These are phyloP conservation scores for Boletus edulis DNA, from an alignment of 768 basidiomycete species.

Conservation along the genomic window DNA sequence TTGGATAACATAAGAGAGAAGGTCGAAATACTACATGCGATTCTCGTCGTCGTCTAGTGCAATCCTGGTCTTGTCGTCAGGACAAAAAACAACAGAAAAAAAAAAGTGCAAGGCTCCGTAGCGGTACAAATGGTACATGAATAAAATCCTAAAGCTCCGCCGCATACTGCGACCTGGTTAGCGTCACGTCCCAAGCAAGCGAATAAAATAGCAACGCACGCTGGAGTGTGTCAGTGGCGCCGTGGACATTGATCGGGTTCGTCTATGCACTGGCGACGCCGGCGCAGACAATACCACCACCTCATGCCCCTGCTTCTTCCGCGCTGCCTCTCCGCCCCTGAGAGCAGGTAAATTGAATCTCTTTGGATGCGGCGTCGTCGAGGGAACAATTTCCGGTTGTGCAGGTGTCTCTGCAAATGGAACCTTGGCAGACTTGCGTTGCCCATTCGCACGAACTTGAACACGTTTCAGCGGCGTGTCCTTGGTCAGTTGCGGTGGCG, in stretches of 20 bases:
- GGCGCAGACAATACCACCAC: not conserved
- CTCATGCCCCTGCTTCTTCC: not conserved
- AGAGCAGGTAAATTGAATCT: not conserved
- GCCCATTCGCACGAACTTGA: not conserved
- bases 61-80: not conserved
- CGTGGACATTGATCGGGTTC: slow-evolving; percentile 29
- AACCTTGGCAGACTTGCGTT: slow-evolving; percentile 7
- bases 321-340: not conserved
- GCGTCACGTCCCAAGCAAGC: not conserved
- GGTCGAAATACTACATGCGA: slow-evolving; percentile 20
- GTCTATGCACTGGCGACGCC: slow-evolving; percentile 19
- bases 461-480: slow-evolving; percentile 2
- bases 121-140: not conserved
- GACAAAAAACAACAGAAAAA: not conserved
- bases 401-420: not conserved
- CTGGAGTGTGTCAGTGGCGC: slow-evolving; percentile 10
- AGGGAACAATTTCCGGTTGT: not conserved
- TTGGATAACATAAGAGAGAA: slow-evolving; percentile 10
- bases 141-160: slow-evolving; percentile 21
- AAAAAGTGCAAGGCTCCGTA: slow-evolving; percentile 5
- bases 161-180: slow-evolving; percentile 19
- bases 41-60: not conserved
- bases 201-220: slow-evolving; percentile 7
- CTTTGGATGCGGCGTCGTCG: not conserved
- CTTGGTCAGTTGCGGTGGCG: not conserved